Evolutionary conservation across 176 grass and related monocot species (phyloP), one percentile per base, ranked within the genome.

Genomic region (Leersia perrieri): DNA sequence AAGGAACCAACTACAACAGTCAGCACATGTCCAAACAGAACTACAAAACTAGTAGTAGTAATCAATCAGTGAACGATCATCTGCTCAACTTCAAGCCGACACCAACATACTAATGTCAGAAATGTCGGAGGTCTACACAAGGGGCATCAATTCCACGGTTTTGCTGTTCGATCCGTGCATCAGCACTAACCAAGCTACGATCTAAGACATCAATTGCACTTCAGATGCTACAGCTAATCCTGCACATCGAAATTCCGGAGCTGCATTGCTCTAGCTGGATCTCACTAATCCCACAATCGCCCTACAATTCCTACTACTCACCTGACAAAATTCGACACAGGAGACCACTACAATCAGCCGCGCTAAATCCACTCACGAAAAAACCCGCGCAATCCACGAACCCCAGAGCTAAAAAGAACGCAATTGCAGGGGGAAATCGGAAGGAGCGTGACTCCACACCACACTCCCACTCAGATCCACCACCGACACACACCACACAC

Each of bases 381-480:
- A 66, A 55, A 7, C 5, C 32, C 62, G 22, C 55, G 20, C 5
- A 74, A 38, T 33, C 68, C 31, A 20, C 38, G 29, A 34, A 28
- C 32, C 32, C 31, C 45, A 53, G 12, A 30, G 22, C 30, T 3
- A 29, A 31, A 66, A 22, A 3, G 26, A 26, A 15, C 38, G 49
- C 9, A 47, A 83, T 68, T 27, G 20, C 8, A 22, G 5, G 16
- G 41, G 2, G 60, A 65, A 65, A 28, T 81, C 16, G 39, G 62
- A 65, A 41, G 39, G 4, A 0, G 39, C 39, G 39, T 1, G 39
- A n/a, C n/a, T n/a, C n/a, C n/a, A n/a, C 5, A 27, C 64, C 33
- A 49, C 65, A 22, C 22, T 20, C 53, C 53, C n/a, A n/a, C 22
- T 57, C 79, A 86, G 88, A 89, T 86, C 88, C 88, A 74, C 78